Conservation (phyloP, 768 basidiomycete genomes). For the Coprinopsis cinerea region DNA sequence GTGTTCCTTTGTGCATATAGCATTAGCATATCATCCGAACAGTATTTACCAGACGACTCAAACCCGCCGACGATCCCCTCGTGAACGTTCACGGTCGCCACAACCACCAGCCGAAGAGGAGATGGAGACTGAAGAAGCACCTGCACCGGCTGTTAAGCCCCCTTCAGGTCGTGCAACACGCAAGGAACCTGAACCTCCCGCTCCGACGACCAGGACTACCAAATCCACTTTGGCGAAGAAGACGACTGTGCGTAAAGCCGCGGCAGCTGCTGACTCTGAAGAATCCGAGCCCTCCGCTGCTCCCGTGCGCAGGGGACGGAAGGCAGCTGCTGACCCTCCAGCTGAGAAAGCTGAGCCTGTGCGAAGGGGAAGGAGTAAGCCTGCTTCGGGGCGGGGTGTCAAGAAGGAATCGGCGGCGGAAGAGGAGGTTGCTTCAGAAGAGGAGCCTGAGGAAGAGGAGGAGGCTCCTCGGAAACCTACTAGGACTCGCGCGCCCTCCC, state of each 20-base stretch:
- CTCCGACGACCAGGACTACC: not conserved
- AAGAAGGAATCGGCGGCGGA: not conserved
- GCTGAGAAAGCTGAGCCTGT: not conserved
- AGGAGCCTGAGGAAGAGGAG: too few species aligned
- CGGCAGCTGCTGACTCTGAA: not conserved
- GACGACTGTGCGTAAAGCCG: not conserved
- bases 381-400: not conserved
- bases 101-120: too few species aligned
- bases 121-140: too few species aligned
- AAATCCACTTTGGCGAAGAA: not conserved
- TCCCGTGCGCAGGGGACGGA: constrained; percentile 5
- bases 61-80: not conserved
- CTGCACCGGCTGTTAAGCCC: too few species aligned
- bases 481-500: too few species aligned
- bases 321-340: not conserved
- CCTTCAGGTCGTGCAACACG: too few species aligned
- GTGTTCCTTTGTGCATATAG: not conserved
- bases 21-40: not conserved
- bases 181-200: too few species aligned
- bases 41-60: not conserved
- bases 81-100: too few species aligned
- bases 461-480: too few species aligned
- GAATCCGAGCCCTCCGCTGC: not conserved
- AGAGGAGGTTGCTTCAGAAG: too few species aligned
- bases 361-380: not conserved